These are phyloP conservation scores for Lyophyllum decastes DNA, from an alignment of 768 basidiomycete species.

Conservation along the genomic window DNA sequence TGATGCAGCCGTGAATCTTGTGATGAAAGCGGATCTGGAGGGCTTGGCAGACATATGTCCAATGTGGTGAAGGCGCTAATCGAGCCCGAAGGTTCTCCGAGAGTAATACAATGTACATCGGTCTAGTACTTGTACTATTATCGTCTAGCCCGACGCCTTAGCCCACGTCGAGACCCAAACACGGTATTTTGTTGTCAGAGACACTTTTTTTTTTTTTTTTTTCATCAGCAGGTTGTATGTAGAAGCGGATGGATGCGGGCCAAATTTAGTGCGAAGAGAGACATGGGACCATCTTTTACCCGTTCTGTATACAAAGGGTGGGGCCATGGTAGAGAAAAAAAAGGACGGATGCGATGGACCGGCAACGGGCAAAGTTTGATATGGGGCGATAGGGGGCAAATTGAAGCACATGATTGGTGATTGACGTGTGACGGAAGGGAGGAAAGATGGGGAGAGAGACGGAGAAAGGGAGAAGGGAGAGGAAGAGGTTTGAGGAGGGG, in stretches of 20 bases:
- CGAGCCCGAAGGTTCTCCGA: neutral
- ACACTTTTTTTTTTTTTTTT: neutral
- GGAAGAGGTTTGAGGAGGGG: neutral
- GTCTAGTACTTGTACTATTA: neutral
- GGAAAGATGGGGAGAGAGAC: neutral
- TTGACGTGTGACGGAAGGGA: neutral
- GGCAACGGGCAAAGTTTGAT: neutral
- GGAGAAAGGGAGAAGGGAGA: neutral
- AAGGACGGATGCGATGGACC: neutral
- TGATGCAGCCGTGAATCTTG: neutral
- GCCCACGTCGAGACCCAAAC: neutral
- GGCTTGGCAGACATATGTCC: neutral
- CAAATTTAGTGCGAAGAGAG: neutral
- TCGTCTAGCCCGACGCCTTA: neutral
- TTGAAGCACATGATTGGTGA: neutral
- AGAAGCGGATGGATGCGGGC: neutral
- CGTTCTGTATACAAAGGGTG: neutral
- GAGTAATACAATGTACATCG: neutral
- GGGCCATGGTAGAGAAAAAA: neutral
- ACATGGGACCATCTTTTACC: neutral
- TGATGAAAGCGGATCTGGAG: neutral
- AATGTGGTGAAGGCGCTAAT: neutral
- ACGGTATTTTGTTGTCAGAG: neutral
- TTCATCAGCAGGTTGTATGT: neutral
- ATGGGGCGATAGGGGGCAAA: constrained; percentile 3